These are phyloP conservation scores for Antrodiella citrinella DNA, from an alignment of 768 basidiomycete species.

Conservation along the genomic window DNA sequence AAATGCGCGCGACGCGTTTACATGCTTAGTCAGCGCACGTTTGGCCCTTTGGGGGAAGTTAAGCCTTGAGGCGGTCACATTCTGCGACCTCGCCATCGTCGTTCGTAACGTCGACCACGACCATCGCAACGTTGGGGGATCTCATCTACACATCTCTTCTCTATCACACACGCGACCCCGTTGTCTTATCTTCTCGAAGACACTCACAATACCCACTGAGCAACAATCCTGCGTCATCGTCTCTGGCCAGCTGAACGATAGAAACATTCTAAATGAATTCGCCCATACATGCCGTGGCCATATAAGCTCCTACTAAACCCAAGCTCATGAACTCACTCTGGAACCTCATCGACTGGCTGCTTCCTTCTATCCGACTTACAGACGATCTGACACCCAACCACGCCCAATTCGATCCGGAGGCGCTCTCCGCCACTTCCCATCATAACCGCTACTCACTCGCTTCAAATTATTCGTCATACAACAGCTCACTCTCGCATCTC, in stretches of 20 bases:
- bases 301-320: not conserved
- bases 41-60: too few relatives aligned
- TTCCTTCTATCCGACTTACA: slow-evolving; percentile 22
- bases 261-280: not conserved
- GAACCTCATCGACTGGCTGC: slow-evolving; percentile 23
- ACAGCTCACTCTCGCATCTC: slow-evolving; percentile 4
- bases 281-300: not conserved
- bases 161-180: too few relatives aligned
- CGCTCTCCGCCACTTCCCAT: slow-evolving; percentile 3
- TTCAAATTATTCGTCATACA: slow-evolving; percentile 10
- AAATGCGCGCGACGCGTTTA: too few relatives aligned
- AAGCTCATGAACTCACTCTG: slow-evolving; percentile 22
- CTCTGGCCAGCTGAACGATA: not conserved
- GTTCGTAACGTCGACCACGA: too few relatives aligned
- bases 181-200: too few relatives aligned
- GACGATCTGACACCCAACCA: slow-evolving; percentile 19
- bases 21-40: too few relatives aligned
- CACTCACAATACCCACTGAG: too few relatives aligned
- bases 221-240: not conserved
- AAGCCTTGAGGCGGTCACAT: too few relatives aligned
- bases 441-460: not conserved
- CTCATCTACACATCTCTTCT: too few relatives aligned
- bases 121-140: too few relatives aligned
- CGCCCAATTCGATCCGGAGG: slow-evolving; percentile 13
- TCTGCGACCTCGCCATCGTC: too few relatives aligned